phyloP scores from a whole-genome alignment of 371 early-diverging fungal species.

The Funneliformis caledonium region DNA sequence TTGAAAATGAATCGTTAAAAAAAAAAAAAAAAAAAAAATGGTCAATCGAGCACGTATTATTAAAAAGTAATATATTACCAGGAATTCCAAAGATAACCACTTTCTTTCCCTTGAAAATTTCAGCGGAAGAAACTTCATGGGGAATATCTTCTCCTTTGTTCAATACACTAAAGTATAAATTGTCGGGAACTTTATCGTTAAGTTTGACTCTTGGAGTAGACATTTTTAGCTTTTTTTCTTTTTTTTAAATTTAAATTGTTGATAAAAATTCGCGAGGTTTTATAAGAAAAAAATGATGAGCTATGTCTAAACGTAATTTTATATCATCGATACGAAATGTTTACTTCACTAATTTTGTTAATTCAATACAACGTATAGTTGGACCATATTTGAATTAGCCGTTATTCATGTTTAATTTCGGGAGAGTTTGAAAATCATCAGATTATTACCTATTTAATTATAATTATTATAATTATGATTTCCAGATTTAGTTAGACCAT shows the following conservation, averaged over 20 bases:
- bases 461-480: no score
- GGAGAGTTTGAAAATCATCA: no score
- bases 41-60: constrained; percentile 39
- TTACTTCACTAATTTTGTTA: no score
- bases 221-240: neutral
- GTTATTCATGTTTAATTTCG: no score
- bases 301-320: no score
- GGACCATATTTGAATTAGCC: no score
- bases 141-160: constrained; percentile 13
- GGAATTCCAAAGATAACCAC: constrained; percentile 37
- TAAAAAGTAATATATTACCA: neutral
- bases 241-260: neutral
- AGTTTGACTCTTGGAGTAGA: neutral
- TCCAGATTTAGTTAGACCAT: no score
- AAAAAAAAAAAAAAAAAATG: constrained; percentile 1
- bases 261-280: neutral
- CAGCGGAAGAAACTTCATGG: neutral
- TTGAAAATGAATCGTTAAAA: neutral
- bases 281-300: no score
- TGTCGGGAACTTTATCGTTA: constrained; percentile 12
- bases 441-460: no score
- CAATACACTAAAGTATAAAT: constrained; percentile 22
- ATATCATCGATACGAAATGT: no score
- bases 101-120: constrained; percentile 35
- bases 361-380: no score